These are phyloP conservation scores for Botryosphaeria dothidea DNA, from an alignment of 2,329 filamentous ascomycete species.

Conservation along the genomic window DNA sequence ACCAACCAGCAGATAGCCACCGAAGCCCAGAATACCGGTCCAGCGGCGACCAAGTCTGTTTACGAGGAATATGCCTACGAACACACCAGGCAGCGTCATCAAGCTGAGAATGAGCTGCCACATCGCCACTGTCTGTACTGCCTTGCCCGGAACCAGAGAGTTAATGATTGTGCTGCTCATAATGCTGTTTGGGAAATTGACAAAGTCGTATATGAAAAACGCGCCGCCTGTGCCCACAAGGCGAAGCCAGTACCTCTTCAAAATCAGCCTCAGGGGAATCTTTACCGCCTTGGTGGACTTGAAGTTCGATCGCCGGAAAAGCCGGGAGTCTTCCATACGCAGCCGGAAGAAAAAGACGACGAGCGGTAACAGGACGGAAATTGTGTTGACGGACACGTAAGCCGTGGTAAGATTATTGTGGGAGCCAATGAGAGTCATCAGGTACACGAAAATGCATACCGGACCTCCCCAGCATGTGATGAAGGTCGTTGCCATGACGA, in stretches of 20 bases:
- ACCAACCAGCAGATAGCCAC: slow-evolving; percentile 53
- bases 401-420: slow-evolving; percentile 41
- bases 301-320: slow-evolving; percentile 30
- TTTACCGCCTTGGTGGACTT: slow-evolving; percentile 47
- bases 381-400: slow-evolving; percentile 44
- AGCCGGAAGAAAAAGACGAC: slow-evolving; percentile 54
- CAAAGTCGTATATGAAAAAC: slow-evolving; percentile 50
- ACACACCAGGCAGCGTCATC: slow-evolving; percentile 51
- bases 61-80: slow-evolving; percentile 49
- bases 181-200: slow-evolving; percentile 51
- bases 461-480: slow-evolving; percentile 9
- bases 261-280: slow-evolving; percentile 51
- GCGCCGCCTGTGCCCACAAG: slow-evolving; percentile 51
- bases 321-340: slow-evolving; percentile 51
- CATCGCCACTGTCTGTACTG: slow-evolving; percentile 47
- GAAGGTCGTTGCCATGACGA: slow-evolving; percentile 4
- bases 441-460: slow-evolving; percentile 27
- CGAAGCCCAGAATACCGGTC: slow-evolving; percentile 53
- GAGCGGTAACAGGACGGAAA: slow-evolving; percentile 50
- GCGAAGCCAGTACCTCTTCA: slow-evolving; percentile 51
- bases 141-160: slow-evolving; percentile 39
- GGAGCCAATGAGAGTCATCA: slow-evolving; percentile 41
- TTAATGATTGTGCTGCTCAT: slow-evolving; percentile 49
- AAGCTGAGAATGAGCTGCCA: slow-evolving; percentile 51
- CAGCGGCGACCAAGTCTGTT: slow-evolving; percentile 37